phyloP scores from a whole-genome alignment of 2,329 filamentous ascomycete species.

The Aspergillus tamarii region DNA sequence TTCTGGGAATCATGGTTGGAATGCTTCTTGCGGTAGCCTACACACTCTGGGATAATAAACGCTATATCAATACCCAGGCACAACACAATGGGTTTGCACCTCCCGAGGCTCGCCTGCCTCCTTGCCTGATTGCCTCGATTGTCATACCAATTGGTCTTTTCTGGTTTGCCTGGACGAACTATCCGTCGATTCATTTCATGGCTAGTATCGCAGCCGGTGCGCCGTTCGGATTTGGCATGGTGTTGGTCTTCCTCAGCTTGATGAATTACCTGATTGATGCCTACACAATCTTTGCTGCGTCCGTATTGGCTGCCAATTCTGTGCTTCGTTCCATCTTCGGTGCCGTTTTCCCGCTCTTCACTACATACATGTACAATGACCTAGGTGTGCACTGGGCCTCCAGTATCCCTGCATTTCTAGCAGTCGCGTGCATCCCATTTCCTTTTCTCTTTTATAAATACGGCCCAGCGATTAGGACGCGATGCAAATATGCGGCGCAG shows the following conservation, averaged over 20 bases:
- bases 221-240: conserved; percentile 25
- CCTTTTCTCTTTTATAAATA: conserved; percentile 32
- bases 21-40: conserved; percentile 38
- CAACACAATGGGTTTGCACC: conserved; percentile 16
- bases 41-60: conserved; percentile 37
- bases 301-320: conserved; percentile 19
- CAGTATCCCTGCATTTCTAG: conserved; percentile 29
- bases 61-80: conserved; percentile 12
- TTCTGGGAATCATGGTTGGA: conserved; percentile 46
- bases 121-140: conserved; percentile 20
- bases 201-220: conserved; percentile 16
- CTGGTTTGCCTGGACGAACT: conserved; percentile 24
- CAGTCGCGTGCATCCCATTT: conserved; percentile 36
- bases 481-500: conserved; percentile 19
- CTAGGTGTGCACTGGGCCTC: conserved; percentile 49
- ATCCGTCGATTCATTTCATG: conserved; percentile 17
- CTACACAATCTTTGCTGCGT: conserved; percentile 21
- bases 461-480: conserved; percentile 15
- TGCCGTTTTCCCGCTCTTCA: conserved; percentile 47
- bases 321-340: conserved; percentile 40
- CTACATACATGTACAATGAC: conserved; percentile 38
- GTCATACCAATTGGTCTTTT: conserved; percentile 21
- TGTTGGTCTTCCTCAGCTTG: conserved; percentile 21
- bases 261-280: conserved; percentile 24
- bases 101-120: conserved; percentile 20